Conservation (phyloP, 139 green algal species). For the Tetradesmus obliquus region DNA sequence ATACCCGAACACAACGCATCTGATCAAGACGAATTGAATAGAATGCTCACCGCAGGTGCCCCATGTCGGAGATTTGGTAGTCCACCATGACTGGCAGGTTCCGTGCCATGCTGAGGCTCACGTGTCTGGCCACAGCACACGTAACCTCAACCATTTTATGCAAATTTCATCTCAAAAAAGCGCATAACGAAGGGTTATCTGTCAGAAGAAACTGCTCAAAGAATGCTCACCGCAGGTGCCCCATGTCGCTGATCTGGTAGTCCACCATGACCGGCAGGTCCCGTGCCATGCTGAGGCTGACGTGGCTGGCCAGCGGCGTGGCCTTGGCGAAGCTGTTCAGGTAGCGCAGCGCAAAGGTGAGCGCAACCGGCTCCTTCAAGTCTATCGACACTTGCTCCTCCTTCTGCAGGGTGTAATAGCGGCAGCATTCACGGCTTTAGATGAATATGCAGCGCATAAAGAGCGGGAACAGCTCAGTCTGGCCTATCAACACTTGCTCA, state of each 20-base stretch:
- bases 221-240: conserved; percentile 76
- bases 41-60: not conserved
- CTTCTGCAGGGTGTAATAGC: conserved; percentile 50
- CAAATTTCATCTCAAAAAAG: no score
- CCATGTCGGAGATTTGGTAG: not conserved
- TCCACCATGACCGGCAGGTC: conserved; percentile 95
- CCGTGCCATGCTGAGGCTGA: conserved; percentile 89
- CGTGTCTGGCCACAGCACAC: no score
- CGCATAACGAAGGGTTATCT: no score
- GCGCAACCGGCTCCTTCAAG: conserved; percentile 92
- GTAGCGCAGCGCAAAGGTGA: conserved; percentile 98
- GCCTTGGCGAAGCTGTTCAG: conserved; percentile 98
- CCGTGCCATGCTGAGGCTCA: not conserved
- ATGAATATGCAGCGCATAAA: not conserved
- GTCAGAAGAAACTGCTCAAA: not conserved
- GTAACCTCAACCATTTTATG: no score
- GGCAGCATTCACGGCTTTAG: not conserved
- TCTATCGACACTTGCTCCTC: conserved; percentile 94
- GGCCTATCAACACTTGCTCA: conserved; percentile 87
- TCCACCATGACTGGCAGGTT: not conserved
- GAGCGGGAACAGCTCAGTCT: conserved; percentile 93
- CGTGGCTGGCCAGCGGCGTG: conserved; percentile 55
- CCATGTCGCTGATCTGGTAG: conserved; percentile 93
- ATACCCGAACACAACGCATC: not conserved
- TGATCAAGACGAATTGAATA: not conserved